Conservation (phyloP, 2,329 filamentous ascomycete species). For the Ophiocordyceps robertsii region DNA sequence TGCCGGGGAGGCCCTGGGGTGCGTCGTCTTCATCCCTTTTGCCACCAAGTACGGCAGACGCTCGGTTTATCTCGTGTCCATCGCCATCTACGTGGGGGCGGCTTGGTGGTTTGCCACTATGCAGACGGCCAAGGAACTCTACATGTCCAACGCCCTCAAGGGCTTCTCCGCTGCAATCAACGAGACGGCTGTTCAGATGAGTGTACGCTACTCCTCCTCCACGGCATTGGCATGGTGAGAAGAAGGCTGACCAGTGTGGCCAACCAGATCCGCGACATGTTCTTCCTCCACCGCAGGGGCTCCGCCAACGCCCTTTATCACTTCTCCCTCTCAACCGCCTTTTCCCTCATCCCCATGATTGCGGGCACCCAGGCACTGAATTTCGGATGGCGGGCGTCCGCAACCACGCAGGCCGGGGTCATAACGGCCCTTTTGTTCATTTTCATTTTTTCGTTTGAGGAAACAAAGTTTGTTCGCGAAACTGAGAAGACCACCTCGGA, state of each 20-base stretch:
- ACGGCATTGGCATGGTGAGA: too few relatives aligned
- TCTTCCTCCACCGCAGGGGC: conserved; percentile 17
- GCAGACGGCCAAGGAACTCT: conserved; percentile 9
- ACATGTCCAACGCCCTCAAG: conserved; percentile 11
- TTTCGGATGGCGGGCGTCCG: conserved; percentile 12
- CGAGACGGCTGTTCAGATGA: conserved; percentile 24
- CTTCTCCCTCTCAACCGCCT: conserved; percentile 14
- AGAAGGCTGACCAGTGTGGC: too few relatives aligned
- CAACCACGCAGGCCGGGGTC: conserved; percentile 6
- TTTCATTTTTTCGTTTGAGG: conserved; percentile 11
- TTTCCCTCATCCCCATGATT: conserved; percentile 16
- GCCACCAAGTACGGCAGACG: conserved; percentile 21
- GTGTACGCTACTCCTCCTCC: conserved; percentile 6
- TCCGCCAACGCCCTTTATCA: conserved; percentile 19
- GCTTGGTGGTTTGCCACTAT: conserved; percentile 11
- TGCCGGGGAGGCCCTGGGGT: conserved; percentile 17
- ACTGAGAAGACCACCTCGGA: neutral
- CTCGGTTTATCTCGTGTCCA: conserved; percentile 15
- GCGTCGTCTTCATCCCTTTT: conserved; percentile 20
- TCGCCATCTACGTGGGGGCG: conserved; percentile 8
- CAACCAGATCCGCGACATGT: conserved; percentile 7
- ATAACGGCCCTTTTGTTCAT: neutral
- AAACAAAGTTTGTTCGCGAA: conserved; percentile 14
- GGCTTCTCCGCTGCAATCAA: conserved; percentile 24
- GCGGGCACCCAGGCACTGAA: conserved; percentile 11